phyloP scores from a whole-genome alignment of 768 basidiomycete species.

The Rhizopogon sp. region DNA sequence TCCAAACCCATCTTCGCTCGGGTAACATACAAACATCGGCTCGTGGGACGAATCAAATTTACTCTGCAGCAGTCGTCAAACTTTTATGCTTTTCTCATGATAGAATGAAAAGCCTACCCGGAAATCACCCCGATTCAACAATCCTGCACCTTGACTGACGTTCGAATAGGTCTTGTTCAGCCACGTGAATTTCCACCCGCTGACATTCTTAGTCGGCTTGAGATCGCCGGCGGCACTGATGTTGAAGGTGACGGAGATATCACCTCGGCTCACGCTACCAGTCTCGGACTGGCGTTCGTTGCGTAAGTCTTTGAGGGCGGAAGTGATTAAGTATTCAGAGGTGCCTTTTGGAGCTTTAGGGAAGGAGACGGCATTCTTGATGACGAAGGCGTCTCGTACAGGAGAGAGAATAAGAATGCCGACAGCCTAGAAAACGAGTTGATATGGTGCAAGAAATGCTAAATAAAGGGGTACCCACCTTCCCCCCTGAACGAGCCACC shows the following conservation, averaged over 20 bases:
- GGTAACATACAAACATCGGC: conserved; percentile 49
- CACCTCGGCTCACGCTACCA: background rate
- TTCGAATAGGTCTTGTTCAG: conserved; percentile 39
- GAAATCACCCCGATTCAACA: conserved; percentile 39
- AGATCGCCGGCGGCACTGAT: conserved; percentile 40
- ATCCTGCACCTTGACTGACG: conserved; percentile 33
- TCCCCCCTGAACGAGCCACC: conserved; percentile 36
- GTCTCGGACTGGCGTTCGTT: conserved; percentile 18
- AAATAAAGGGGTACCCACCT: background rate
- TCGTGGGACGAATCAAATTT: conserved; percentile 41
- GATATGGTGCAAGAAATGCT: background rate
- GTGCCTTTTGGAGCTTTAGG: conserved; percentile 49
- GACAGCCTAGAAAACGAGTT: conserved; percentile 26
- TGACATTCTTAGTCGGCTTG: conserved; percentile 36
- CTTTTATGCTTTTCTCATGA: background rate
- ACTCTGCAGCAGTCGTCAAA: conserved; percentile 19
- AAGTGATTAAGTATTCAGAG: conserved; percentile 47
- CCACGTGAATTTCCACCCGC: conserved; percentile 42
- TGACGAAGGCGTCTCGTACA: conserved; percentile 42
- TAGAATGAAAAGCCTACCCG: conserved; percentile 26
- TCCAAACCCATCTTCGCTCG: conserved; percentile 39
- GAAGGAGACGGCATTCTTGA: conserved; percentile 54
- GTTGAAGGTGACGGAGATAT: conserved; percentile 41
- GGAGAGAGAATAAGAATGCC: conserved; percentile 49
- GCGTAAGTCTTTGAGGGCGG: conserved; percentile 38